Conservation (phyloP, 306 rosid species). For the Rubus parviflorus region DNA sequence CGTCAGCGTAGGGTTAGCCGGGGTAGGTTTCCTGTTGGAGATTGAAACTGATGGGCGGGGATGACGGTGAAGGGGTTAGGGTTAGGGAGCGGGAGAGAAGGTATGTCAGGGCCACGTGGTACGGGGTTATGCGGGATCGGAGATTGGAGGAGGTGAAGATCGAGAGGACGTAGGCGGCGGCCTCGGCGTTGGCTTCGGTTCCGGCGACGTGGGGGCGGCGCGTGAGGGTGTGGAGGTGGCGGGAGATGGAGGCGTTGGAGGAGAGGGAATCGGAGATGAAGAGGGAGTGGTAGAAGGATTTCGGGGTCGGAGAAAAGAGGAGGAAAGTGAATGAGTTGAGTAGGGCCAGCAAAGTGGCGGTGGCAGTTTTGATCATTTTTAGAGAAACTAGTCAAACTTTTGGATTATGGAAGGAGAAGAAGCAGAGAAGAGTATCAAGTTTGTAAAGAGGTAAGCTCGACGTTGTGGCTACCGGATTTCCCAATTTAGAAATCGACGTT, state of each 20-base stretch:
- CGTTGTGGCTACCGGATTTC: neutral
- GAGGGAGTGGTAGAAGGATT: slow-evolving; percentile 58
- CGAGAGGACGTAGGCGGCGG: slow-evolving; percentile 53
- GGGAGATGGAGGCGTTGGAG: slow-evolving; percentile 48
- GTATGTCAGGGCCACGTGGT: slow-evolving; percentile 44
- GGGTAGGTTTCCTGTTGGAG: slow-evolving; percentile 45
- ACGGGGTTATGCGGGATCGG: slow-evolving; percentile 49
- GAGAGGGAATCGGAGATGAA: slow-evolving; percentile 49
- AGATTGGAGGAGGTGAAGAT: slow-evolving; percentile 40
- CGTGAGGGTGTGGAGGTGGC: slow-evolving; percentile 54
- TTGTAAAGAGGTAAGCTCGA: neutral
- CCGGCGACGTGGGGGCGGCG: slow-evolving; percentile 64
- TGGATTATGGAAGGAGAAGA: no score
- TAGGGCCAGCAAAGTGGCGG: slow-evolving; percentile 36
- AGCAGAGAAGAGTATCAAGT: no score
- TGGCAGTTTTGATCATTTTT: slow-evolving; percentile 22
- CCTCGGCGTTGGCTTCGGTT: slow-evolving; percentile 60
- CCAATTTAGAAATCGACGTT: neutral
- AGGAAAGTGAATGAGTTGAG: slow-evolving; percentile 33
- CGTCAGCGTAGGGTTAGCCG: slow-evolving; percentile 57
- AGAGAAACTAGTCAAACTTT: neutral
- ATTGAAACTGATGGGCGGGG: slow-evolving; percentile 34
- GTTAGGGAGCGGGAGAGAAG: slow-evolving; percentile 51
- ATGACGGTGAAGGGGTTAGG: slow-evolving; percentile 34
- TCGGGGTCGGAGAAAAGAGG: slow-evolving; percentile 34